Base-by-base conservation (phyloP, 2,329 filamentous ascomycete genomes). In the Daldinia sp. region DNA sequence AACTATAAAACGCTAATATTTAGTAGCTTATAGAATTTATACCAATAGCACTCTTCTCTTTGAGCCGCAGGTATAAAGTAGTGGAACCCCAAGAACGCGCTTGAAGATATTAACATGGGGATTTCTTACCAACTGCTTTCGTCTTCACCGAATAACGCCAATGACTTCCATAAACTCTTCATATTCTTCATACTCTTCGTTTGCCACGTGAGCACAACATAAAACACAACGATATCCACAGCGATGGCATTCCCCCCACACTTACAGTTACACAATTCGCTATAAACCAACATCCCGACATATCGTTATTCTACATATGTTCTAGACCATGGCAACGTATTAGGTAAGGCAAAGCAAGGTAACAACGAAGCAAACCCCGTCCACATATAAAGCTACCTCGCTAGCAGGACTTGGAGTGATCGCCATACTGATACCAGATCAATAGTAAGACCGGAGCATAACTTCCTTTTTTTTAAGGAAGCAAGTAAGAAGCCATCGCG, bases 401-500 rank as follows among this genome's bases (percentile, higher is more conserved):
- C 46, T 33, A 51, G 10, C 46, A 51, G 26, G 9, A 51, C 0
- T 51, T 33, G 15, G 26, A 33, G 23, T n/a, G 1, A 50, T n/a
- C 46, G 26, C 15, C 5, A 30, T 23, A 46, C 20, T 23, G 3
- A 46, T 20, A 20, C 12, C 42, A 46, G 15, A 46, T 20, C 42
- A 10, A 46, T 35, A 33, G 26, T 33, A 33, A 51, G 46, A 51
- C 26, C 46, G 46, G 46, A 18, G 6, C 26, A 51, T 51, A 51
- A n/a, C 13, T 18, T 51, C 26, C 46, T 26, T 15, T 33, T 13
- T 15, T 33, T 26, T 1, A 23, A 50, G 20, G 20, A 46, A 46
- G 20, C 44, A n/a, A 5, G 26, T 15, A 30, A 50, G 46, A 50
- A 9, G 15, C 46, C 46, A 30, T 50, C 46, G 26, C 30, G 13